Conservation (phyloP, 805 yeast genomes). For the Candida nonsorbophila region DNA sequence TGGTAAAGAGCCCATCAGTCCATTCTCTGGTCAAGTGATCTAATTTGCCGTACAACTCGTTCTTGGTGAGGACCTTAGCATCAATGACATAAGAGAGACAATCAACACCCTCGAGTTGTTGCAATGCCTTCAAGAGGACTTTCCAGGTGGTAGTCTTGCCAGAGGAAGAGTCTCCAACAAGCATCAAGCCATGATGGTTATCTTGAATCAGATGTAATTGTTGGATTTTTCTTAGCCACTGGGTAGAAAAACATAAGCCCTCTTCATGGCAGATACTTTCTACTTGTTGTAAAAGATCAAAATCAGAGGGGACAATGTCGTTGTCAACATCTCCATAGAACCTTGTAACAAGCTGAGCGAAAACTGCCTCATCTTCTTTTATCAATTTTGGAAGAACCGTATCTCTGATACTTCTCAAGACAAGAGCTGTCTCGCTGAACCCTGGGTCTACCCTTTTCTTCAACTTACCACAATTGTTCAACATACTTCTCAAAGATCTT, state of each 20-base stretch:
- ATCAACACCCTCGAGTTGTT: slow-evolving; percentile 27
- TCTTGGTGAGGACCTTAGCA: slow-evolving; percentile 70
- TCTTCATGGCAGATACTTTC: not conserved
- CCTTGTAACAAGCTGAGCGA: too few species aligned
- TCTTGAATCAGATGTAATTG: slow-evolving; percentile 61
- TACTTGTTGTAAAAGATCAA: slow-evolving; percentile 20
- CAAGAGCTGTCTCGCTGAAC: slow-evolving; percentile 12
- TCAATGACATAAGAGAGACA: slow-evolving; percentile 50
- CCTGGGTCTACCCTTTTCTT: slow-evolving; percentile 25
- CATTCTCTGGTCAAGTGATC: slow-evolving; percentile 83
- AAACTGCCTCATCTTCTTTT: slow-evolving; percentile 42
- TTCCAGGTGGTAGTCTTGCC: slow-evolving; percentile 65
- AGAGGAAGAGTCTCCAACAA: slow-evolving; percentile 70
- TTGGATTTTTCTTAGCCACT: slow-evolving; percentile 9
- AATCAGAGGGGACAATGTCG: slow-evolving; percentile 9
- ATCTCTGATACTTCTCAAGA: slow-evolving; percentile 52
- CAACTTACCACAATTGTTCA: slow-evolving; percentile 53
- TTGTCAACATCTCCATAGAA: not conserved
- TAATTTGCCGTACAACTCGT: slow-evolving; percentile 59
- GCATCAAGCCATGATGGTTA: slow-evolving; percentile 72
- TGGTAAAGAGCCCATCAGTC: slow-evolving; percentile 82
- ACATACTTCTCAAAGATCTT: slow-evolving; percentile 67
- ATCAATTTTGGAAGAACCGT: slow-evolving; percentile 66
- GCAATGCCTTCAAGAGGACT: slow-evolving; percentile 42
- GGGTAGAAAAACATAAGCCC: not conserved